These are phyloP conservation scores for Fusarium haematococcum DNA, from an alignment of 2,329 filamentous ascomycete species.

Conservation along the genomic window DNA sequence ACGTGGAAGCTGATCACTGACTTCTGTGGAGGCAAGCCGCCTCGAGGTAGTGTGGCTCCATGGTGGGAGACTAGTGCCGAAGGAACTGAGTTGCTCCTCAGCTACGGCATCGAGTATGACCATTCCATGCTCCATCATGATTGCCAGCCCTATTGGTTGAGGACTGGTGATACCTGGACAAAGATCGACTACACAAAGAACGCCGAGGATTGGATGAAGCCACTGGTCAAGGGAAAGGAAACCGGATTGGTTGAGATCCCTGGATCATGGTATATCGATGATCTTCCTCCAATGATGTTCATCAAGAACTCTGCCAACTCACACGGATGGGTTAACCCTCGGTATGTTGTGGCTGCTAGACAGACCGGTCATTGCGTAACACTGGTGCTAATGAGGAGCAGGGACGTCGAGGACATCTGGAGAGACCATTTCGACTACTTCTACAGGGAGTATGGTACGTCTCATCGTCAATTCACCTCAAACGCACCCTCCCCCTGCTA, in stretches of 20 bases:
- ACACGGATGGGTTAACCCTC: slow-evolving; percentile 68
- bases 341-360: slow-evolving; percentile 32
- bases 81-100: slow-evolving; percentile 72
- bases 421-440: slow-evolving; percentile 78
- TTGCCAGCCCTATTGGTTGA: slow-evolving; percentile 72
- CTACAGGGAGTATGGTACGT: slow-evolving; percentile 73
- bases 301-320: slow-evolving; percentile 73
- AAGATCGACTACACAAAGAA: slow-evolving; percentile 71
- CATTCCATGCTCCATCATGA: slow-evolving; percentile 75
- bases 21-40: slow-evolving; percentile 73
- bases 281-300: slow-evolving; percentile 78
- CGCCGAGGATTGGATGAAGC: slow-evolving; percentile 56
- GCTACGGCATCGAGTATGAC: slow-evolving; percentile 77
- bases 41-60: slow-evolving; percentile 77
- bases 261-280: slow-evolving; percentile 71
- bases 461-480: not conserved
- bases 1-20: slow-evolving; percentile 78
- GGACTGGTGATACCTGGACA: slow-evolving; percentile 75
- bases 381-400: not conserved
- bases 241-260: slow-evolving; percentile 76
- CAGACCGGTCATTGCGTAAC: not conserved
- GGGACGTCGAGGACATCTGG: slow-evolving; percentile 73
- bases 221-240: slow-evolving; percentile 66
- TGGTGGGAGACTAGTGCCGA: slow-evolving; percentile 81
- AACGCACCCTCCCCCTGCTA: not conserved